phyloP scores from a whole-genome alignment of 2,329 filamentous ascomycete genomes.

The Blastomyces gilchristii region DNA sequence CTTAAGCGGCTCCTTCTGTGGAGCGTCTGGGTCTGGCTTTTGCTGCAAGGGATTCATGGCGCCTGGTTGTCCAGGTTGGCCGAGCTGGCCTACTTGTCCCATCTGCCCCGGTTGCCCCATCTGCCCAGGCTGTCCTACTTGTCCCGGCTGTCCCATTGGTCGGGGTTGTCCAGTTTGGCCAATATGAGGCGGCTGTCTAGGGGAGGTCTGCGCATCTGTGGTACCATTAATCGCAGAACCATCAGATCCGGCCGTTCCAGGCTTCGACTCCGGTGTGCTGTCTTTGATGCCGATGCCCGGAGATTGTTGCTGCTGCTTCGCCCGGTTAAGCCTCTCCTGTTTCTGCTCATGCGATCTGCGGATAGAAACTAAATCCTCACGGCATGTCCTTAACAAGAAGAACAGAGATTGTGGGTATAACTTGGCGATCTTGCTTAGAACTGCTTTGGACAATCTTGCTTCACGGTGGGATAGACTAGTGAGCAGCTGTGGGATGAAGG shows the following conservation, averaged over 20 bases:
- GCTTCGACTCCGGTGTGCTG: constrained; percentile 19
- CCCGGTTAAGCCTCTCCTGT: constrained; percentile 49
- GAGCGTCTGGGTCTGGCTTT: not conserved
- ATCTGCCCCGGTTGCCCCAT: not conserved
- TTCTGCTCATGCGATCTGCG: constrained; percentile 71
- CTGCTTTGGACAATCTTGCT: constrained; percentile 71
- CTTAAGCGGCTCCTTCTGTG: constrained; percentile 44
- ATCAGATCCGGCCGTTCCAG: constrained; percentile 11
- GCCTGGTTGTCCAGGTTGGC: not conserved
- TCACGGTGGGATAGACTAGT: constrained; percentile 87
- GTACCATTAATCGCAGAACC: constrained; percentile 30
- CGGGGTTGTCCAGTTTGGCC: not conserved
- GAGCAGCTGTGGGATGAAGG: constrained; percentile 92
- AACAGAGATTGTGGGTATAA: constrained; percentile 91
- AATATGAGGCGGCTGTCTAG: constrained; percentile 11
- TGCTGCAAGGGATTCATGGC: not conserved
- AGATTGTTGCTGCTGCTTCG: constrained; percentile 49
- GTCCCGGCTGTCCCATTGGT: not conserved
- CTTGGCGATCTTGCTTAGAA: constrained; percentile 89
- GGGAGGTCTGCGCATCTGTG: constrained; percentile 37
- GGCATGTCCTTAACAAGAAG: constrained; percentile 84
- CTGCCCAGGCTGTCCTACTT: not conserved
- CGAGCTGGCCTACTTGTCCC: not conserved
- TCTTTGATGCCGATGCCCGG: constrained; percentile 30
- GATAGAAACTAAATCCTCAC: constrained; percentile 86